Percentiles rank a stretch among this genome's conserved stretches.
phyloP scores from a whole-genome alignment of 1,284 basidiomycete genomes.

The Agaricales sp. region DNA sequence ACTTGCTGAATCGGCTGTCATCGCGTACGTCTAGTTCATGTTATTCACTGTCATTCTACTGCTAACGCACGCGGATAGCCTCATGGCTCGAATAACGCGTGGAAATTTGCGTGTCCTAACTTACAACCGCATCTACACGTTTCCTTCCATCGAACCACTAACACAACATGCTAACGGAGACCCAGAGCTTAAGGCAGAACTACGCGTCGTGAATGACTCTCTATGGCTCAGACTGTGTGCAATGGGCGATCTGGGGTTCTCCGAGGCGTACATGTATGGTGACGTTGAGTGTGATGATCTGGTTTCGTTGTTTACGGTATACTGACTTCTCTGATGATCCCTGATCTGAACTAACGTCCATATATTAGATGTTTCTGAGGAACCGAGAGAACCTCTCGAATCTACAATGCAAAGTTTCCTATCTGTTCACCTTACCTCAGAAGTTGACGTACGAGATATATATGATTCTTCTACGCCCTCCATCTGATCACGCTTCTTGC shows the following conservation, averaged over 20 bases:
- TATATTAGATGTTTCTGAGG: slow-evolving; percentile 49
- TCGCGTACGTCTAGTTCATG: slow-evolving; percentile 25
- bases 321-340: background rate
- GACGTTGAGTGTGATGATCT: slow-evolving; percentile 53
- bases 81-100: slow-evolving; percentile 37
- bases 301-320: slow-evolving; percentile 45
- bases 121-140: slow-evolving; percentile 32
- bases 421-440: slow-evolving; percentile 46
- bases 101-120: slow-evolving; percentile 40
- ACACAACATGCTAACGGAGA: slow-evolving; percentile 10
- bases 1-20: slow-evolving; percentile 34
- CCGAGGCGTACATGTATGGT: slow-evolving; percentile 57
- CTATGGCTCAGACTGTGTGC: slow-evolving; percentile 61
- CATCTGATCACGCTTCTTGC: too few species aligned
- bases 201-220: slow-evolving; percentile 47
- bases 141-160: slow-evolving; percentile 25
- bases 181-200: slow-evolving; percentile 29
- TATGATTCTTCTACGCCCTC: too few species aligned
- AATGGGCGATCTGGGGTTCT: slow-evolving; percentile 62
- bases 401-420: slow-evolving; percentile 36
- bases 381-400: slow-evolving; percentile 44
- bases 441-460: slow-evolving; percentile 36
- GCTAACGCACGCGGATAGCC: slow-evolving; percentile 16
- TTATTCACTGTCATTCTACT: background rate
- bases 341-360: background rate